These are phyloP conservation scores for Quercus phellos DNA, from an alignment of 331 rosid genomes.

Conservation along the genomic window DNA sequence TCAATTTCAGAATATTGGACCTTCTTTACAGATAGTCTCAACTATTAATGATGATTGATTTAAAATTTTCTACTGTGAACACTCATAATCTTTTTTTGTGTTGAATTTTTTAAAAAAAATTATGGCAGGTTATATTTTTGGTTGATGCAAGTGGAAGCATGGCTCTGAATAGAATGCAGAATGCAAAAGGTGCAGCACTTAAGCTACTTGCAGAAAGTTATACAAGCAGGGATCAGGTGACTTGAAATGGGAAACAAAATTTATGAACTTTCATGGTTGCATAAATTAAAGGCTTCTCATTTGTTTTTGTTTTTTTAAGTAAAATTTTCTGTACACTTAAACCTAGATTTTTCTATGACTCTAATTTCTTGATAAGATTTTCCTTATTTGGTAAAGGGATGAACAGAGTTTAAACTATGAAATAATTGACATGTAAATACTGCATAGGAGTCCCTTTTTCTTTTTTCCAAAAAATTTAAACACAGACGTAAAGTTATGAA, in stretches of 20 bases:
- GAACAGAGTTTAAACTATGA: background rate
- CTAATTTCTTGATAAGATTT: background rate
- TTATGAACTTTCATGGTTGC: conserved; percentile 3
- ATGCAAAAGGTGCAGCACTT: conserved; percentile 97
- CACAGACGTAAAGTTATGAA: background rate
- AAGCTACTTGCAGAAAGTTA: conserved; percentile 95
- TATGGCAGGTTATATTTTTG: conserved; percentile 78
- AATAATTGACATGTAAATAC: background rate
- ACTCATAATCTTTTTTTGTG: background rate
- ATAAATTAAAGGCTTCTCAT: background rate
- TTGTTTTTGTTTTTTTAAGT: background rate
- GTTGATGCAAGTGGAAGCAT: conserved; percentile 99
- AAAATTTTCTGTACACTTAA: background rate
- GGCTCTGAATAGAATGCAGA: conserved; percentile 98
- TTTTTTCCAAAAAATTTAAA: background rate
- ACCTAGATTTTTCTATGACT: background rate
- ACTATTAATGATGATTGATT: background rate
- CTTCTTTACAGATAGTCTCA: background rate
- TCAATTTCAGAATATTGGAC: background rate
- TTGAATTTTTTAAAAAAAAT: background rate
- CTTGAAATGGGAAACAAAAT: conserved; percentile 6
- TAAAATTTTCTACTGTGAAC: background rate
- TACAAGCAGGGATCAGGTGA: conserved; percentile 98
- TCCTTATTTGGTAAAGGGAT: background rate
- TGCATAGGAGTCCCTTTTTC: background rate